These are phyloP conservation scores for Scedosporium dehoogii DNA, from an alignment of 2,329 filamentous ascomycete species.

Conservation along the genomic window DNA sequence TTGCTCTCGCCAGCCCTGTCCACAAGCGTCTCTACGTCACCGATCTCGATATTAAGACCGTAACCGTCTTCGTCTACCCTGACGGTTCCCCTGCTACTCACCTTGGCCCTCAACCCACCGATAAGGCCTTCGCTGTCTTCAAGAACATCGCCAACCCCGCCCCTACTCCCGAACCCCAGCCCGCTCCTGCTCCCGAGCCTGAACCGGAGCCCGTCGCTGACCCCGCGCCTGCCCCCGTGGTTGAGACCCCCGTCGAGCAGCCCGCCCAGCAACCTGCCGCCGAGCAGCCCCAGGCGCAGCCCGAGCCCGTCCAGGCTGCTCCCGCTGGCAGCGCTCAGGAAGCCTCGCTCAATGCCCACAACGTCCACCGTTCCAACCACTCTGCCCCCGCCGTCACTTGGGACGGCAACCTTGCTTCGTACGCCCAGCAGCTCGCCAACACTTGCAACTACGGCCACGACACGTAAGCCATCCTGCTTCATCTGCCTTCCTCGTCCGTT, in stretches of 20 bases:
- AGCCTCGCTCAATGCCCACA: conserved; percentile 62
- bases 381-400: conserved; percentile 56
- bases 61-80: conserved; percentile 22
- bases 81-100: conserved; percentile 13
- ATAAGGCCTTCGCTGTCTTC: conserved; percentile 18
- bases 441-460: conserved; percentile 67
- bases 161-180: conserved; percentile 9
- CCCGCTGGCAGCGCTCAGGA: conserved; percentile 15
- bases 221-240: conserved; percentile 8
- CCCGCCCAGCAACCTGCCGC: background rate
- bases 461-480: conserved; percentile 46
- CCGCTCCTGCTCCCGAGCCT: conserved; percentile 6
- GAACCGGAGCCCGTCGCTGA: conserved; percentile 10
- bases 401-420: conserved; percentile 52
- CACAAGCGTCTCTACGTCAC: conserved; percentile 29
- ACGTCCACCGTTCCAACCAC: conserved; percentile 78
- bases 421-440: conserved; percentile 53
- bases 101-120: conserved; percentile 6
- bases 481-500: background rate
- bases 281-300: conserved; percentile 7
- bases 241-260: background rate
- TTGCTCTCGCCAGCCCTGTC: conserved; percentile 35
- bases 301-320: conserved; percentile 5
- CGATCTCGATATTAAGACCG: conserved; percentile 29
- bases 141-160: conserved; percentile 10